Conservation (phyloP, 1,139 yeast genomes). For the Blastobotrys raffinosifermentans region DNA sequence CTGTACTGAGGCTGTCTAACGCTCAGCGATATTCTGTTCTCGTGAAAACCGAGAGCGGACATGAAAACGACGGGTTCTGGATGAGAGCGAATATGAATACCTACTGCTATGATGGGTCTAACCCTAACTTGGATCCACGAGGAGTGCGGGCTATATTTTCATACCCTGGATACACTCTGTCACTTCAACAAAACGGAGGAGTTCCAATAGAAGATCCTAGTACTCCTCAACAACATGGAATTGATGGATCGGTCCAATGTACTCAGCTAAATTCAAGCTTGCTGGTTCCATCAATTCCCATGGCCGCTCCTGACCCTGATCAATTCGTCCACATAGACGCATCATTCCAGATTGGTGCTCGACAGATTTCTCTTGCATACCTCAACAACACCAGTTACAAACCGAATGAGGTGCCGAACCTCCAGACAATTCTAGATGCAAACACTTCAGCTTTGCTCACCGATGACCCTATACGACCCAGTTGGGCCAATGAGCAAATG, state of each 20-base stretch:
- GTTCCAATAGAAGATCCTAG: slow-evolving; percentile 19
- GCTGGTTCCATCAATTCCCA: slow-evolving; percentile 27
- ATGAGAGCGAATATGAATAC: slow-evolving; percentile 36
- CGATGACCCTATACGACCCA: too few species aligned
- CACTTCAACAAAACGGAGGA: slow-evolving; percentile 13
- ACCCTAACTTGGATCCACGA: slow-evolving; percentile 34
- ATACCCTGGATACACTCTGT: slow-evolving; percentile 26
- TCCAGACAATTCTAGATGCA: slow-evolving; percentile 9
- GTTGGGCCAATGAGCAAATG: slow-evolving; percentile 32
- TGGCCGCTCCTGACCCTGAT: slow-evolving; percentile 24
- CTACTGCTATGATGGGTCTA: slow-evolving; percentile 34
- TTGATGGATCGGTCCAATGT: slow-evolving; percentile 34
- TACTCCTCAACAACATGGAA: slow-evolving; percentile 21
- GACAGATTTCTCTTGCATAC: slow-evolving; percentile 44
- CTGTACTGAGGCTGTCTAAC: slow-evolving; percentile 55
- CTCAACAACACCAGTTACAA: slow-evolving; percentile 46
- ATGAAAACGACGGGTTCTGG: slow-evolving; percentile 33
- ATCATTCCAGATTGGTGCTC: slow-evolving; percentile 43
- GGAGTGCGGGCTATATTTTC: slow-evolving; percentile 31
- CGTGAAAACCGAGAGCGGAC: slow-evolving; percentile 28
- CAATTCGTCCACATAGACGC: slow-evolving; percentile 25
- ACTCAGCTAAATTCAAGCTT: slow-evolving; percentile 30
- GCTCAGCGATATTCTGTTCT: slow-evolving; percentile 73
- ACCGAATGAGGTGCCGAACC: slow-evolving; percentile 35
- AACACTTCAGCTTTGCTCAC: not conserved